Base-by-base conservation (phyloP, 495 filamentous ascomycete species). In the Penicillium dipodomyicola region DNA sequence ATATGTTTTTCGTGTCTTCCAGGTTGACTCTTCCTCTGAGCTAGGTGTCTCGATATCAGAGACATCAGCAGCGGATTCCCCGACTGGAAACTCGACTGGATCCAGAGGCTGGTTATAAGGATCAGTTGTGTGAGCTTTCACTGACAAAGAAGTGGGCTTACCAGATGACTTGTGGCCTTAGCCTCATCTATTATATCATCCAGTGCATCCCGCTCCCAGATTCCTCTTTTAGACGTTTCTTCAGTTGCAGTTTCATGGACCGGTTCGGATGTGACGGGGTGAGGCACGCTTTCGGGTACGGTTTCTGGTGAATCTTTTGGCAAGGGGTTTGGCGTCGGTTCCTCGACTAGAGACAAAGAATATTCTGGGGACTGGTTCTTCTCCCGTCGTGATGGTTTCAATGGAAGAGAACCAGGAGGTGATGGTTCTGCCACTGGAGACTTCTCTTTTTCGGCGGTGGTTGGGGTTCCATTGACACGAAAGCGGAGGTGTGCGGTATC, bases 401-500 rank as follows among this genome's bases (percentile, higher is more conserved):
- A 39, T 1, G 63, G 63, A 33, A 72, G 35, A 6, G 67, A 70
- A 8, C 58, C 60, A 3, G 5, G 8, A 2, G 40, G 32, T 1
- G 50, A 15, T 7, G 47, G 23, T 40, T 63, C 57, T 20, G 17
- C 48, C 1, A 49, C 20, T 19, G 39, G 35, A 10, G 50, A 11
- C 19, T 58, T 52, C 35, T 54, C 39, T 0, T 57, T 43, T 33
- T 54, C 49, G 23, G 57, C 22, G 19, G 53, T 42, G 29, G 35
- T 33, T 11, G 67, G 65, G 12, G 56, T 55, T 11, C 79, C 86
- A 12, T 71, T 59, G 14, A 92, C 74, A 42, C 70, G 73, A 64
- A 93, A 96, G 9, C 79, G 78, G 3, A 54, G 47, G 48, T 90
- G 85, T 2, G 70, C 66, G 4, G 83, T 72, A 56, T 84, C 81